phyloP scores from a whole-genome alignment of 2,329 filamentous ascomycete species.

The Colletotrichum simmondsii region DNA sequence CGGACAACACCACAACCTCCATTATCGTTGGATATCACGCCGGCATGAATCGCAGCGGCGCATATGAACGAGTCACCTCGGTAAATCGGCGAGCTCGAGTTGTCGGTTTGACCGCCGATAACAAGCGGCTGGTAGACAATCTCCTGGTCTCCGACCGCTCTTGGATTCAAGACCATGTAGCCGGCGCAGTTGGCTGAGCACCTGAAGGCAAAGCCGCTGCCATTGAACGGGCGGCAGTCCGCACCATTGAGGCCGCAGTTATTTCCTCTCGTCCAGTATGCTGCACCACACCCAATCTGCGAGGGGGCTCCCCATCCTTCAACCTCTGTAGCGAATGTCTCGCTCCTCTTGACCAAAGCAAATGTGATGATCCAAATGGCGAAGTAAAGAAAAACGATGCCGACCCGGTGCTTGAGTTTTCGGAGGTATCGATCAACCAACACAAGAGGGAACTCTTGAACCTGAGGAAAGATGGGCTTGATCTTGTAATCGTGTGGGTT shows the following conservation, averaged over 20 bases:
- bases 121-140: constrained; percentile 74
- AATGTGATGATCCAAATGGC: constrained; percentile 77
- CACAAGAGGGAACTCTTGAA: constrained; percentile 75
- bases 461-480: constrained; percentile 68
- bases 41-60: constrained; percentile 84
- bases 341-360: constrained; percentile 73
- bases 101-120: constrained; percentile 70
- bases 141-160: constrained; percentile 78
- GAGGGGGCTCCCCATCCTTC: constrained; percentile 74
- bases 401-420: constrained; percentile 66
- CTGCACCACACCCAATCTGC: constrained; percentile 73
- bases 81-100: constrained; percentile 69
- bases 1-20: constrained; percentile 87
- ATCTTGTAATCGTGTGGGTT: constrained; percentile 64
- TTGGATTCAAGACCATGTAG: constrained; percentile 74
- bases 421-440: constrained; percentile 73
- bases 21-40: constrained; percentile 74
- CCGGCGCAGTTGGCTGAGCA: constrained; percentile 79
- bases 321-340: constrained; percentile 69
- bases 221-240: constrained; percentile 79
- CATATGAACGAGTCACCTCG: constrained; percentile 92
- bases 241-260: constrained; percentile 80
- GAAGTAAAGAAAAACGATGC: constrained; percentile 69
- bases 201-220: constrained; percentile 76
- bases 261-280: constrained; percentile 79